phyloP scores from a whole-genome alignment of 768 basidiomycete genomes.

The Mycena maculata region DNA sequence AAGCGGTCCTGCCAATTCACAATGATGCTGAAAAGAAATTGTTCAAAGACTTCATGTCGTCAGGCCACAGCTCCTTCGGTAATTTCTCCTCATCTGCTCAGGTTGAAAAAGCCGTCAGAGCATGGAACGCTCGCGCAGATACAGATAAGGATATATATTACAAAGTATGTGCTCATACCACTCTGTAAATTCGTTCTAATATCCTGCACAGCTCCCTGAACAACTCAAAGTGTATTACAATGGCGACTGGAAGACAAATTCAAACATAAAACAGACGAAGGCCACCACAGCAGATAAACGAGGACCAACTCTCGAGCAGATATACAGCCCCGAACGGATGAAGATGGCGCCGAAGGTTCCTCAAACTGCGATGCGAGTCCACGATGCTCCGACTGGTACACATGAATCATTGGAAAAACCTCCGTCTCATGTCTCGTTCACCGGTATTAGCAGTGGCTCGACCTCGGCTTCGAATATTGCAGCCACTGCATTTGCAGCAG shows the following conservation, averaged over 20 bases:
- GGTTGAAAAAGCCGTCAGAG: neutral
- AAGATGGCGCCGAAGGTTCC: neutral
- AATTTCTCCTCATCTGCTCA: neutral
- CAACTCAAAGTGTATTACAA: constrained; percentile 11
- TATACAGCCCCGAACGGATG: neutral
- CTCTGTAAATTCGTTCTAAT: too few relatives aligned
- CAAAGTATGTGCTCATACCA: neutral
- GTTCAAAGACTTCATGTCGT: constrained; percentile 11
- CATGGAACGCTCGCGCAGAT: constrained; percentile 5
- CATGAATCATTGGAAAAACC: too few relatives aligned
- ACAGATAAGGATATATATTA: neutral
- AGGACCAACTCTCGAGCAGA: neutral
- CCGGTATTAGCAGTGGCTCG: too few relatives aligned
- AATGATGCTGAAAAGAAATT: constrained; percentile 1
- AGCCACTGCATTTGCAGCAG: too few relatives aligned
- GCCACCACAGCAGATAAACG: neutral
- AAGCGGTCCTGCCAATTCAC: constrained; percentile 12
- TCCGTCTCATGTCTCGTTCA: too few relatives aligned
- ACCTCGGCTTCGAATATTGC: too few relatives aligned
- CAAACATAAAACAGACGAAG: constrained; percentile 3
- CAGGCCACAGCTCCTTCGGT: neutral
- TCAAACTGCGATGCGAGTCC: too few relatives aligned
- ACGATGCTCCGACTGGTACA: too few relatives aligned
- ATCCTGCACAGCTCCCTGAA: neutral
- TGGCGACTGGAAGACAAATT: neutral